Evolutionary conservation across 192 early-diverging fungal genomes (phyloP).

Genomic region (Backusella australiensis): DNA sequence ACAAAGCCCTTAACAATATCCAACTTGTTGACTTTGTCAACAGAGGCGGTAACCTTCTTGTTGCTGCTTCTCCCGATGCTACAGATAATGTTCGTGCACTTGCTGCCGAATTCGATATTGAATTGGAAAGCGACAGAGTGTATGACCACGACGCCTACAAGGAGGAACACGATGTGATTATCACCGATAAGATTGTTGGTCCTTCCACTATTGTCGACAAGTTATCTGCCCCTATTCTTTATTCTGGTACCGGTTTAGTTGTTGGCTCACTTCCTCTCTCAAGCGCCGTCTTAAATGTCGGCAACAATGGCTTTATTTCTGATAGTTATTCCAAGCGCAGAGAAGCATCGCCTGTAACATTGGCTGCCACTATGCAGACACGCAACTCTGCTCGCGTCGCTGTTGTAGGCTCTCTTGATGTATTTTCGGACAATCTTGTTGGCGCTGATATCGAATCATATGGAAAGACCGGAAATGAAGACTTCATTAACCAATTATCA

Average conservation of each 20-base stretch:
- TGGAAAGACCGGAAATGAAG: constrained; percentile 60
- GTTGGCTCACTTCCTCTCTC: constrained; percentile 65
- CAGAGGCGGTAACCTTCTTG: constrained; percentile 85
- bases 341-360: constrained; percentile 48
- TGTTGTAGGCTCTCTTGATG: constrained; percentile 75
- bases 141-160: constrained; percentile 69
- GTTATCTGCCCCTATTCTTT: constrained; percentile 55
- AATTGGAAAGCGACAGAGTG: constrained; percentile 72
- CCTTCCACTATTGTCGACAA: constrained; percentile 41
- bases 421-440: constrained; percentile 70
- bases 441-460: constrained; percentile 19
- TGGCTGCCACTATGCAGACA: constrained; percentile 88
- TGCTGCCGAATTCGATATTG: constrained; percentile 86
- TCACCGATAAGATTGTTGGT: constrained; percentile 46
- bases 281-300: constrained; percentile 53
- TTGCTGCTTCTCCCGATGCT: constrained; percentile 65
- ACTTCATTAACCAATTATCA: constrained; percentile 70
- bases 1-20: not conserved
- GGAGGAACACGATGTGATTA: constrained; percentile 51
- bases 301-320: constrained; percentile 66
- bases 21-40: constrained; percentile 82
- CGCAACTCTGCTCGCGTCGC: constrained; percentile 84
- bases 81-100: constrained; percentile 76
- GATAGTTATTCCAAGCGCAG: constrained; percentile 42
- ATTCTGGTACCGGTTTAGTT: constrained; percentile 77